Percentiles rank a stretch among this genome's conserved stretches.
Evolutionary conservation across 306 rosid genomes (phyloP).

Genomic region (Abrus pulchellus): DNA sequence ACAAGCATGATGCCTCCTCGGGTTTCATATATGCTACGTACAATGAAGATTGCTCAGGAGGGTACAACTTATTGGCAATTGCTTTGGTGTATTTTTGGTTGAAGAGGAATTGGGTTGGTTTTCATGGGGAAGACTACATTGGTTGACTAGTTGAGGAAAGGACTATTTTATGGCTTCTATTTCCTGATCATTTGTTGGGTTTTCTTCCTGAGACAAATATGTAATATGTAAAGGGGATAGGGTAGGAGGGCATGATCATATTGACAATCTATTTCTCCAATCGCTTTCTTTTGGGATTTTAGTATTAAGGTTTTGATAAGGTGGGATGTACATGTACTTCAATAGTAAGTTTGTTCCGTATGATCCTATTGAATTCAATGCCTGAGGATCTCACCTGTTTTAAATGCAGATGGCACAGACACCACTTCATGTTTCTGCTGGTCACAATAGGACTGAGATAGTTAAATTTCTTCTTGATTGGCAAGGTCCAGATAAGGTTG

Average conservation of each 20-base stretch:
- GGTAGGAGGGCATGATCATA: conserved; percentile 21
- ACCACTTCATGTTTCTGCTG: conserved; percentile 92
- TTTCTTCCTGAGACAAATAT: neutral
- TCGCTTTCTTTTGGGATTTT: neutral
- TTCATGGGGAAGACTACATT: conserved; percentile 23
- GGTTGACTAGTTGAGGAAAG: neutral
- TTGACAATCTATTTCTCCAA: conserved; percentile 11
- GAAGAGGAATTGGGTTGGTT: conserved; percentile 27
- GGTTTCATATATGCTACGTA: neutral
- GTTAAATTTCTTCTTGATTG: conserved; percentile 87
- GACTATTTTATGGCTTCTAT: conserved; percentile 20
- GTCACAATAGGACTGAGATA: conserved; percentile 75
- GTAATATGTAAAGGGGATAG: conserved; percentile 15
- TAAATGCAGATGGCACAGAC: conserved; percentile 88
- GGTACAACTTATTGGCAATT: neutral
- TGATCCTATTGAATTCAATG: conserved; percentile 3
- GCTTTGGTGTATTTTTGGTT: conserved; percentile 23
- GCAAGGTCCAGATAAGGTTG: conserved; percentile 74
- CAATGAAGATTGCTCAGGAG: conserved; percentile 32
- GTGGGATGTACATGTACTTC: neutral
- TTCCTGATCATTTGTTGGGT: conserved; percentile 21
- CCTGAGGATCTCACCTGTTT: conserved; percentile 36
- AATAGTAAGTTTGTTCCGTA: conserved; percentile 25
- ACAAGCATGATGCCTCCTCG: neutral
- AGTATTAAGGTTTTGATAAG: neutral